Evolutionary conservation across 495 filamentous ascomycete genomes (phyloP), one percentile per base, ranked within the genome.

Genomic region (Peziza echinospora): DNA sequence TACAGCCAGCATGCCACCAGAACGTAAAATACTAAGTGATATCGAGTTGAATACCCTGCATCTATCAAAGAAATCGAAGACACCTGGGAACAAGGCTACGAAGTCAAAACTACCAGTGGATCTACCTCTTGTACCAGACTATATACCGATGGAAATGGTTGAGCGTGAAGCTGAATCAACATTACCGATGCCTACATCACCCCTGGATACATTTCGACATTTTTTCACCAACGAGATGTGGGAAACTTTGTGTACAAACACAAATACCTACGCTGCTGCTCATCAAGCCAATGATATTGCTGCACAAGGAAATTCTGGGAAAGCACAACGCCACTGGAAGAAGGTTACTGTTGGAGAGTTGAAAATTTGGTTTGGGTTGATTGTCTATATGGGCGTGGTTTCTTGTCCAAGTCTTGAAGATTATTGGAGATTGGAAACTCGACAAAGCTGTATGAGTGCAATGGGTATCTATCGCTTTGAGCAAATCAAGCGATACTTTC

Each of bases 371-470:
- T 16, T 54, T 37, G 45, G 49, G 13, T 28, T 54, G 11, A 47
- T 51, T 21, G 39, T 54, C 17, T 51, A 51, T 24, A 45, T 54
- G 45, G 51, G 51, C 23, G 28, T 51, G 21, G 34, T 21, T 28
- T n/a, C 42, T 37, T 37, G 44, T 19, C 51, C 51, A 47, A 17
- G 47, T 17, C 19, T 50, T 13, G 17, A 26, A n/a, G 47, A 53
- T 41, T 51, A 53, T 24, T 53, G 51, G 51, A 22, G 17, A 11
- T 5, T 41, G 21, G 25, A 44, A 25, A 21, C 23, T 9, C 48
- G 41, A 21, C 34, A 26, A 9, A 28, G n/a, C 8, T 47, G 23
- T 41, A 50, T 53, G 44, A 24, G 21, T 26, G 42, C 23, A 19
- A 43, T 37, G 9, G 43, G 41, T n/a, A 10, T 34, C 9, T 0